Conservation (phyloP, 2,329 filamentous ascomycete genomes). For the Paecilomyces fulvus region DNA sequence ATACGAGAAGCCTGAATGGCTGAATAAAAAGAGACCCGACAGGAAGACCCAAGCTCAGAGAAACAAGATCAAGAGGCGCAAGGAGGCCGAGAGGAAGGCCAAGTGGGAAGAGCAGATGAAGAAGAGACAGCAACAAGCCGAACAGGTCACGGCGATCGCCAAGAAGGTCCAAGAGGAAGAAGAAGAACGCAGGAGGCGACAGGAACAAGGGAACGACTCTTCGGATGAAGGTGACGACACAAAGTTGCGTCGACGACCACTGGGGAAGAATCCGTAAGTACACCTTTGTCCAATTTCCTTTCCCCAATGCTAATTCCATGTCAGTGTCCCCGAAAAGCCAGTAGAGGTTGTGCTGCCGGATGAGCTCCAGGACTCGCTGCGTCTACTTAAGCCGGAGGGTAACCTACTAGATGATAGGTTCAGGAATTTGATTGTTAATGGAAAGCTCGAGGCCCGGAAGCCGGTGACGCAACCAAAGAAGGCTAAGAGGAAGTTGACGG, state of each 20-base stretch:
- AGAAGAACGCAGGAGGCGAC: conserved; percentile 33
- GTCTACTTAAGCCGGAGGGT: conserved; percentile 86
- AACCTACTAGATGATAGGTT: conserved; percentile 90
- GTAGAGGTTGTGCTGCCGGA: conserved; percentile 75
- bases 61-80: conserved; percentile 80
- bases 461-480: conserved; percentile 75
- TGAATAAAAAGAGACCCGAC: conserved; percentile 66
- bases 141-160: conserved; percentile 62
- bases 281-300: not conserved
- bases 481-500: conserved; percentile 69
- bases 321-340: conserved; percentile 58
- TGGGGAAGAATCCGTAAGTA: conserved; percentile 51
- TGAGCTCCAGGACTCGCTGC: conserved; percentile 71
- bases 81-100: conserved; percentile 70
- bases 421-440: conserved; percentile 76
- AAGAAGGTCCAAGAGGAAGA: conserved; percentile 41
- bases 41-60: conserved; percentile 80
- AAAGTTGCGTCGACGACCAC: conserved; percentile 59
- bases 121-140: conserved; percentile 61
- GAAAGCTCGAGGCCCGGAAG: conserved; percentile 77
- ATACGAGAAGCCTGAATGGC: conserved; percentile 56
- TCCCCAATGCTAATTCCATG: conserved; percentile 11
- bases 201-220: conserved; percentile 26
- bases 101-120: conserved; percentile 71
- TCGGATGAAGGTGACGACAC: conserved; percentile 52